Evolutionary conservation across 2,329 filamentous ascomycete species (phyloP), one percentile per base, ranked within the genome.

Genomic region (Malbranchea zuffiana): DNA sequence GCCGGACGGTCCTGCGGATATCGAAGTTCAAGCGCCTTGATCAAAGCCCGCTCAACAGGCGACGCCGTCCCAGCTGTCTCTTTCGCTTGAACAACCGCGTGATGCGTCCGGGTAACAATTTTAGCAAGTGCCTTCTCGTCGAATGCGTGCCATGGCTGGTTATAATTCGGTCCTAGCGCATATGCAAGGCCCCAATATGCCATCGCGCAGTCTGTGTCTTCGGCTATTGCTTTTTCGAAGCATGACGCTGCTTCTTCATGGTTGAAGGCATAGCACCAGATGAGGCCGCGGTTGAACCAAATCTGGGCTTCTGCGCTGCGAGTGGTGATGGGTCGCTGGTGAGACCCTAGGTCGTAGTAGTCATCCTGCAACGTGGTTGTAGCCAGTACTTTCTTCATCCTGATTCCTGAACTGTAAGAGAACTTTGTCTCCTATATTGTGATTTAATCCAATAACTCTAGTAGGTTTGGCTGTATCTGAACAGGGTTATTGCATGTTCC

Each of bases 251-350:
- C 72, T 53, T 85, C 81, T 46, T 80, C 77, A 50, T 85, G 80
- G 51, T 86, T 84, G 63, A 87, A 87, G 15, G 66, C 78, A 54
- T 80, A 86, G 28, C 67, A 69, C 81, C 81, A 86, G 15, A 77
- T 64, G n/a, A 86, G 60, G 2, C 79, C 81, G 3, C 79, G 73
- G 51, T 80, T 66, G 52, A 82, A 84, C 81, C 81, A 86, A 5
- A 47, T 60, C 50, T 81, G 74, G 1, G 75, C 68, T 30, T 66
- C 62, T 3, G 52, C 28, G 47, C 53, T 73, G 11, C 47, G 54
- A 1, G 76, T 75, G 23, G 59, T 75, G 30, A 83, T 61, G 2
- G 59, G 48, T n/a, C 73, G 69, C 20, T 62, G 58, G 50, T 72
- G 76, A 0, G 60, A 51, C 39, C 80, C 80, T 1, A 84, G 70